Conservation (phyloP, 1,284 basidiomycete genomes). For the Gymnopus androsaceus region DNA sequence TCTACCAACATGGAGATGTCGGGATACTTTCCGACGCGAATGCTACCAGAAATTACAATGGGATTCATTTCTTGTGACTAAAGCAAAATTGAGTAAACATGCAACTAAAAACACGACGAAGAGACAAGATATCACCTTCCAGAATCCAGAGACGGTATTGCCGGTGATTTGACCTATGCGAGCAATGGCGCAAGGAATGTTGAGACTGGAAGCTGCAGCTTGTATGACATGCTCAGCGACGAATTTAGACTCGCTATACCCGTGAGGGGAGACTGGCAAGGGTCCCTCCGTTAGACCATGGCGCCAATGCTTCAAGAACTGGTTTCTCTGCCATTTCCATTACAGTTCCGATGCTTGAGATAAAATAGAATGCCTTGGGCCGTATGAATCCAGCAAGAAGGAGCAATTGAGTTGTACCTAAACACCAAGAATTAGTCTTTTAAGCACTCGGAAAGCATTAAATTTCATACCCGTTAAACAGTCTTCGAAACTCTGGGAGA, state of each 20-base stretch:
- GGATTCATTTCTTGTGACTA: conserved; percentile 20
- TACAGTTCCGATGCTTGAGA: conserved; percentile 19
- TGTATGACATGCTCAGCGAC: conserved; percentile 16
- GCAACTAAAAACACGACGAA: not conserved
- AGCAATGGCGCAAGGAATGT: conserved; percentile 16
- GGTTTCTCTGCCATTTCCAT: conserved; percentile 12
- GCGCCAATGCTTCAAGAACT: conserved; percentile 11
- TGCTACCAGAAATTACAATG: conserved; percentile 17
- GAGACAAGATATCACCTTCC: conserved; percentile 14
- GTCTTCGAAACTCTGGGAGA: conserved; percentile 17
- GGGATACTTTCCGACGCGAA: conserved; percentile 18
- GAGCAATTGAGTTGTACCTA: conserved; percentile 17
- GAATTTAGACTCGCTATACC: conserved; percentile 22
- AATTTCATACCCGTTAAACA: conserved; percentile 14
- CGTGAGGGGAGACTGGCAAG: conserved; percentile 15
- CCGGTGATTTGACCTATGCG: conserved; percentile 18
- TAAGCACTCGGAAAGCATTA: not conserved
- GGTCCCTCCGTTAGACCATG: conserved; percentile 13
- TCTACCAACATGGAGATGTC: conserved; percentile 8
- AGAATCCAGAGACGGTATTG: conserved; percentile 15
- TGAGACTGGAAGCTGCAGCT: conserved; percentile 14
- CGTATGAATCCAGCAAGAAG: conserved; percentile 16
- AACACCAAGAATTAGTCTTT: not conserved
- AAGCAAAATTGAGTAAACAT: not conserved
- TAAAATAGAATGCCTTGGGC: conserved; percentile 20